Base-by-base conservation (phyloP, 352 stramenopile genomes). In the Phytophthora hibernalis region DNA sequence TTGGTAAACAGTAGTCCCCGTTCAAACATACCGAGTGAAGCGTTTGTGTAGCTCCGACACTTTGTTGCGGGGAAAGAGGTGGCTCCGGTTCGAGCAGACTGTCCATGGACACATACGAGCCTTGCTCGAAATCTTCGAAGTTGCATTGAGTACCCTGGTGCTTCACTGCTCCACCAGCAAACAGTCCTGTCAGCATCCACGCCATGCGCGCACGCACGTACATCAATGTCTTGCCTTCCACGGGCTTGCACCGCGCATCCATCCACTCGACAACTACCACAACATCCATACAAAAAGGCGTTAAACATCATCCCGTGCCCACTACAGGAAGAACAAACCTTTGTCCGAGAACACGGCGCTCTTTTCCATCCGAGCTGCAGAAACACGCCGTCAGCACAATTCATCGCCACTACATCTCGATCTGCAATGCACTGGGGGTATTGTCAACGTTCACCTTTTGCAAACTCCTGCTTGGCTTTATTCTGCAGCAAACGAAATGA, bases 381-480 rank as follows among this genome's bases (percentile, higher is more conserved):
- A 5, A 52, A 45, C 33, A 24, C 9, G 28, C n/a, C 9, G 11
- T 62, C 20, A 68, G 35, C 20, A 52, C n/a, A 11, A 4, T 57
- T 33, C 26, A 59, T 47, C 7, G 35, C n/a, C 49, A 53, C 26
- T 38, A 28, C 20, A 26, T 7, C 18, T n/a, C 13, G 24, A 31
- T 45, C 3, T 1, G 2, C 20, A 37, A 16, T 16, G n/a, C 9
- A 48, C 21, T 22, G 6, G 11, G 16, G 18, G 3, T 44, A 28
- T 4, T 24, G 5, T 5, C 22, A 58, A 31, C 21, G 16, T 50
- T 43, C 22, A 83, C 82, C 77, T 81, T 68, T 72, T 13, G 70
- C 74, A 42, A 89, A 64, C 31, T 91, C 84, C 56, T 83, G 74
- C 22, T 85, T 89, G 40, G 63, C 76, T 42, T 67, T 55, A 54